Base-by-base conservation (phyloP, 2,329 filamentous ascomycete species). In the Davidsoniella neocaledoniae region DNA sequence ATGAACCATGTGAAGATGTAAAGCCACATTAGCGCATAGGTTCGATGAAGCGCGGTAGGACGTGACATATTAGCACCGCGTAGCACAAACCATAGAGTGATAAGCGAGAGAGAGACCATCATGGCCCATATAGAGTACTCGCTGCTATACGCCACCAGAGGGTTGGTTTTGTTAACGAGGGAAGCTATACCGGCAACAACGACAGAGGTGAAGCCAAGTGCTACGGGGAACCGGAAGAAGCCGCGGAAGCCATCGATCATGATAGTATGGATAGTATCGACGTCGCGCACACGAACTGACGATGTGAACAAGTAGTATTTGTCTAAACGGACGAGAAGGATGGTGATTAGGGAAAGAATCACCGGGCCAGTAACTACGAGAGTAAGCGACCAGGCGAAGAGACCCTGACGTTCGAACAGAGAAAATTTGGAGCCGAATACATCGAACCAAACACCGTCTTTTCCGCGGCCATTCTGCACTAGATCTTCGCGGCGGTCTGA, bases 231-330 rank as follows among this genome's bases (percentile, higher is more conserved):
- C 33, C 90, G 77, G 64, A 86, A 86, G 58, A 93, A 78, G 1
- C 91, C 91, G 57, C 80, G 80, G 70, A 82, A 80, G 1, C 88
- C 90, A 52, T 81, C 76, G 17, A 94, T 63, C 12, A 70, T 62
- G 9, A 93, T 68, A 1, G 72, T 66, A 49, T 83, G 74, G 8
- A 74, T 68, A 43, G 73, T 74, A 55, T 77, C 71, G n/a, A 77
- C 69, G 50, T 76, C 73, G 46, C 73, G 71, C 50, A 74, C 74
- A 52, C 68, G 66, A 55, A 72, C 64, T 21, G 65, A 69, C 47
- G 78, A 74, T 4, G 83, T 74, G 61, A 95, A 94, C 51, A 90
- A 76, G 63, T 96, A 98, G 66, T 88, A 86, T 66, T 86, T 94
- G 63, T 88, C 86, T 7, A 72, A 68, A 52, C 76, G 77, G 42